These are phyloP conservation scores for Solanum okadae DNA, from an alignment of 257 asterid species.

Conservation along the genomic window DNA sequence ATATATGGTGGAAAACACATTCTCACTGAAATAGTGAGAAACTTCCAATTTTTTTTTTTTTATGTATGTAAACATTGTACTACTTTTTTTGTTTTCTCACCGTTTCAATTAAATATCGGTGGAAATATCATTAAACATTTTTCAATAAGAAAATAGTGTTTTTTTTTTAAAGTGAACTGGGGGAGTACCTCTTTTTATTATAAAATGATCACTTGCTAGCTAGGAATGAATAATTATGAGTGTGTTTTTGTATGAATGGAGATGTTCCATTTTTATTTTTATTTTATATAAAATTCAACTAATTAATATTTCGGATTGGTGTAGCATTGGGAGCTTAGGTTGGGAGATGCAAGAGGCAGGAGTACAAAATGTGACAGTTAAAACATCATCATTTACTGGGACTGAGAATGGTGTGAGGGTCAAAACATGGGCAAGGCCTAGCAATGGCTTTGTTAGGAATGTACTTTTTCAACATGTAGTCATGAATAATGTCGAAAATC, in stretches of 20 bases:
- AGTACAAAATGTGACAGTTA: slow-evolving; percentile 48
- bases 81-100: too few species aligned
- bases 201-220: neutral
- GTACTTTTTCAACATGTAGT: slow-evolving; percentile 36
- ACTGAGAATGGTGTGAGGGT: slow-evolving; percentile 54
- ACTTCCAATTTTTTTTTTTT: too few species aligned
- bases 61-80: too few species aligned
- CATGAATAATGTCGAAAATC: slow-evolving; percentile 51
- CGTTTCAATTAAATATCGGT: too few species aligned
- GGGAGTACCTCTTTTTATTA: neutral
- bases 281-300: too few species aligned
- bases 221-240: neutral
- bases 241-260: neutral
- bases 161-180: too few species aligned
- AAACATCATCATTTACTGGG: slow-evolving; percentile 14
- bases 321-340: slow-evolving; percentile 61
- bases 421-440: slow-evolving; percentile 57
- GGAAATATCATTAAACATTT: too few species aligned
- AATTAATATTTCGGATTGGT: neutral
- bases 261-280: neutral
- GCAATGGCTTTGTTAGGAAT: slow-evolving; percentile 43
- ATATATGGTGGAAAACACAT: too few species aligned
- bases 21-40: too few species aligned
- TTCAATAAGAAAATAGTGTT: too few species aligned
- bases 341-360: slow-evolving; percentile 40